Base-by-base conservation (phyloP, 2,329 filamentous ascomycete genomes). In the Didymella segeticola region DNA sequence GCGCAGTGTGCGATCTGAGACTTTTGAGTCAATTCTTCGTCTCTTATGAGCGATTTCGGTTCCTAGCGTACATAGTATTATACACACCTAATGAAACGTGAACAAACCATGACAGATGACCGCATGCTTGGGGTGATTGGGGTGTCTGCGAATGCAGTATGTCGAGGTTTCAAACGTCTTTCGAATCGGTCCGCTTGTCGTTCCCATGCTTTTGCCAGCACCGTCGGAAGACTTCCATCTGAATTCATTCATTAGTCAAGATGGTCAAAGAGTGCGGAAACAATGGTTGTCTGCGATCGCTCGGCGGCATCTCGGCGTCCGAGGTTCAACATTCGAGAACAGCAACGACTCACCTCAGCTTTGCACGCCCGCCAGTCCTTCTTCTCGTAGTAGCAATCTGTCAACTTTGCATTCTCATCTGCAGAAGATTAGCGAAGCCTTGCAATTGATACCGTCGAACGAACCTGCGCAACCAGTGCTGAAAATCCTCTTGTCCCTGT, bases 401-500 rank as follows among this genome's bases (percentile, higher is more conserved):
- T 97, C 87, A 99, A 84, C 70, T 87, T 93, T 47, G 84, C 80
- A 70, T 98, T 96, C 71, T 98, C 93, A 19, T 86, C 93, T 97
- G 62, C 3, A 15, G 3, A 5, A 17, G 12, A 20, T 54, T 27
- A 54, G 51, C n/a, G 5, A 3, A 12, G 33, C 15, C 6, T 12
- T 14, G 12, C 5, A 17, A 15, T 42, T 25, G 17, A 8, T 22
- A 17, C n/a, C 12, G 12, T 11, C 15, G 9, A 12, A 57, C 58
- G 12, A 78, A 96, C 93, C 88, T 76, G 92, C 86, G 71, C 93
- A 98, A 53, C 93, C 95, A 2, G 93, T 98, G 80, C 91, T 96
- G 80, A 91, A 96, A 76, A 98, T 98, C 72, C 95, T 85, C 83
- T 96, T 93, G 80, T 98, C 93, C 93, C 93, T 98, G 72, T 64